A percentile compares a stretch with the other conserved stretches of the same genome.
These are phyloP conservation scores for Clavispora vitiphila DNA, from an alignment of 805 yeast species.

Conservation along the genomic window DNA sequence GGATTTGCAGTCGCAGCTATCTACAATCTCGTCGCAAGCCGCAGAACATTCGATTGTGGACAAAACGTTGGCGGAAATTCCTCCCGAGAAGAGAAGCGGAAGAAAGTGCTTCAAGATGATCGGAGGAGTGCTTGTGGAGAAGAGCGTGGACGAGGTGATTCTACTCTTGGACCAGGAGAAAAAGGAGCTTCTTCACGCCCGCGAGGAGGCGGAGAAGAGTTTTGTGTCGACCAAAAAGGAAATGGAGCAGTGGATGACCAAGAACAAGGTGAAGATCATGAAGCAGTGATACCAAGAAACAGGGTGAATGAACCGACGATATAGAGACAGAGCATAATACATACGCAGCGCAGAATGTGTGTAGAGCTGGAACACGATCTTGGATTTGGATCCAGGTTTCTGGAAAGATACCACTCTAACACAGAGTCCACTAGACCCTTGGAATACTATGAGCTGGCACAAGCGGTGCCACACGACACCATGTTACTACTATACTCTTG, in stretches of 20 bases:
- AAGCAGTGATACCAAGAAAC: slow-evolving; percentile 14
- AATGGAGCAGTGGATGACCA: slow-evolving; percentile 38
- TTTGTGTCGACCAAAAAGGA: slow-evolving; percentile 25
- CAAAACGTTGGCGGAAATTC: slow-evolving; percentile 32
- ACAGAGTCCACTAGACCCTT: too few species aligned
- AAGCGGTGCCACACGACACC: too few species aligned
- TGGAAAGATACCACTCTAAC: too few species aligned
- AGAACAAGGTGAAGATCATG: slow-evolving; percentile 38
- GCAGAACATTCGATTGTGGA: slow-evolving; percentile 40
- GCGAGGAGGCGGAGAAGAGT: slow-evolving; percentile 21
- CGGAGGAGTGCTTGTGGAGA: slow-evolving; percentile 87
- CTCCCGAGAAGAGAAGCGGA: slow-evolving; percentile 33
- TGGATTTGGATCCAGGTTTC: too few species aligned
- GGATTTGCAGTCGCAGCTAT: slow-evolving; percentile 34
- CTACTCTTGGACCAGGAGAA: slow-evolving; percentile 54
- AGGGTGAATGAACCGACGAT: not conserved
- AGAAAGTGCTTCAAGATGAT: slow-evolving; percentile 90
- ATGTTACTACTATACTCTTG: too few species aligned
- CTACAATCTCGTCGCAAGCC: slow-evolving; percentile 30
- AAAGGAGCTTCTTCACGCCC: slow-evolving; percentile 15
- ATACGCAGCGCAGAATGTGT: not conserved
- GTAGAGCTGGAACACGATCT: not conserved
- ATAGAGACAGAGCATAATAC: not conserved
- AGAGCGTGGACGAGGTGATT: slow-evolving; percentile 70
- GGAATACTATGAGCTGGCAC: too few species aligned